A percentile compares a stretch with the other conserved stretches of the same genome.
Evolutionary conservation across 2,329 filamentous ascomycete species (phyloP).

Genomic region (Trichoderma brevicompactum): DNA sequence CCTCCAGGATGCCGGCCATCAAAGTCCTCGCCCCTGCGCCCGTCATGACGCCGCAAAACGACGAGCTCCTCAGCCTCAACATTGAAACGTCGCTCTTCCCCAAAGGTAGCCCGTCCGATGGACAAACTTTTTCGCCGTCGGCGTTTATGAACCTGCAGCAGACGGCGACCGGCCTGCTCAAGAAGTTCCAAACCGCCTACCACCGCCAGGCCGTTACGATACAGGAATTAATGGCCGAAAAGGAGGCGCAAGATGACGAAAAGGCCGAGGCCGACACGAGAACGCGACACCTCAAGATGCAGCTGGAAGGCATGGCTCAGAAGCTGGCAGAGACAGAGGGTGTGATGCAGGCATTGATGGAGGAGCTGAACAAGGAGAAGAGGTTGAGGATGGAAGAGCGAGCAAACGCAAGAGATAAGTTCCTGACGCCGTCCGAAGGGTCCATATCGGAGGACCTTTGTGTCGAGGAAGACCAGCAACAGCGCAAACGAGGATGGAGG

Average conservation of each 20-base stretch:
- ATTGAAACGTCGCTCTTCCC: slow-evolving; percentile 61
- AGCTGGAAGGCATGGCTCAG: slow-evolving; percentile 63
- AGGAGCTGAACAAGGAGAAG: slow-evolving; percentile 58
- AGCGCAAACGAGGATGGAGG: slow-evolving; percentile 46
- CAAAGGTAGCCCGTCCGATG: slow-evolving; percentile 45
- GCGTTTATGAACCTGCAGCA: slow-evolving; percentile 65
- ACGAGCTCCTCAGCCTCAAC: slow-evolving; percentile 61
- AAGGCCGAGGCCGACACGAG: slow-evolving; percentile 59
- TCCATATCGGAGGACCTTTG: slow-evolving; percentile 59
- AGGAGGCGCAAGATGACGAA: slow-evolving; percentile 59
- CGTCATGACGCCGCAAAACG: slow-evolving; percentile 44
- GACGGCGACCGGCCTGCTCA: slow-evolving; percentile 60
- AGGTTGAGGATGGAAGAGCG: slow-evolving; percentile 49
- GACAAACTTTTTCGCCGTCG: slow-evolving; percentile 60
- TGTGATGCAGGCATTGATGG: slow-evolving; percentile 54
- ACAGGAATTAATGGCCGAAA: slow-evolving; percentile 57
- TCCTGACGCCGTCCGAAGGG: slow-evolving; percentile 41
- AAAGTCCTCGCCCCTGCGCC: slow-evolving; percentile 37
- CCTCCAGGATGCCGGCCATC: slow-evolving; percentile 52
- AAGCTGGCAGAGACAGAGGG: slow-evolving; percentile 59
- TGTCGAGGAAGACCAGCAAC: slow-evolving; percentile 54
- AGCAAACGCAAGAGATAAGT: slow-evolving; percentile 37
- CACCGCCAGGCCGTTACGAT: slow-evolving; percentile 56
- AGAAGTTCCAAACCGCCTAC: slow-evolving; percentile 63
- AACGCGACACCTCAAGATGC: slow-evolving; percentile 58